Base-by-base conservation (phyloP, 2,329 filamentous ascomycete species). In the Mollisiaceae sp. region DNA sequence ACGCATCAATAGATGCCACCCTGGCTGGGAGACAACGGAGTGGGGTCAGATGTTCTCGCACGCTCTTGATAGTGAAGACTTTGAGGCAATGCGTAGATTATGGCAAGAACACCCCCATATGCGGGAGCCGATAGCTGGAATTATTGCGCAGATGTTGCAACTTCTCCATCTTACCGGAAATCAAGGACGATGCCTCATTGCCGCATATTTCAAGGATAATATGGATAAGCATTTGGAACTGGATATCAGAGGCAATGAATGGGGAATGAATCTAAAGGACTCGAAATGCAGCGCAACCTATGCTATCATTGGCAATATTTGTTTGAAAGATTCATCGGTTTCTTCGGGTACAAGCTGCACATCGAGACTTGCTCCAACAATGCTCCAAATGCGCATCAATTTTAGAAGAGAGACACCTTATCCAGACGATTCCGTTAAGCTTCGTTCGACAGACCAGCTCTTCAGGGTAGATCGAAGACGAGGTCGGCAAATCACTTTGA, bases 21-120 rank as follows among this genome's bases (percentile, higher is more conserved):
- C 27, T 8, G 56, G 35, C 41, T 63, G 62, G 62, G 55, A 63
- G n/a, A 15, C 12, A 2, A 59, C 54, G 27, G 47, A 59, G 1
- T 63, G 55, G 43, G 62, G 62, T 11, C 1, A 5, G 11, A 15
- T 20, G 2, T 59, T 63, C 12, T 24, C n/a, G 15, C 11, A 9
- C 2, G n/a, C 55, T 43, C 35, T 62, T 15, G 12, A 43, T 18
- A 56, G 32, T 15, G 27, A 50, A 1, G n/a, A n/a, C 9, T 12
- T 20, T 55, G 20, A 56, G 18, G 47, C 18, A 1, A 27, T 62
- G 24, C 20, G 35, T 9, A 2, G 56, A 22, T 18, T 62, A 9
- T 62, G 36, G 59, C 45, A 20, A n/a, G 39, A 41, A 54, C 32
- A 55, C 36, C 15, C 32, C 4, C 32, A 62, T 18, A 39, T 36